These are phyloP conservation scores for Neofusicoccum kwambonambiense DNA, from an alignment of 2,329 filamentous ascomycete genomes.

Conservation along the genomic window DNA sequence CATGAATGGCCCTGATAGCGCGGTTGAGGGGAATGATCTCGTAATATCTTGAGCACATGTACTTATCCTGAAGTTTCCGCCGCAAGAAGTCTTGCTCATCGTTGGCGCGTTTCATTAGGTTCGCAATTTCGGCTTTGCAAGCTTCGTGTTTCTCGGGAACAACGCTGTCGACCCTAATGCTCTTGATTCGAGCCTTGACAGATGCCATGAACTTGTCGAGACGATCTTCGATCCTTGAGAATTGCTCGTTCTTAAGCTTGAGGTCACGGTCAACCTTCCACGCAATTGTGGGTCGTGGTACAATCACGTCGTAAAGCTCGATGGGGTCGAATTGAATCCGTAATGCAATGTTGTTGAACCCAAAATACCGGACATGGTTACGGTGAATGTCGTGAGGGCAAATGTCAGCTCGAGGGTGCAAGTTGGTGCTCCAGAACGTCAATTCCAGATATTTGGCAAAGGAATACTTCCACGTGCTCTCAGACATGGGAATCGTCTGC, in stretches of 20 bases:
- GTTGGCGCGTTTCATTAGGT: slow-evolving; percentile 72
- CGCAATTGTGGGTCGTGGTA: slow-evolving; percentile 83
- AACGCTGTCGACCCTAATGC: slow-evolving; percentile 89
- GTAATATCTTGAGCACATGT: slow-evolving; percentile 93
- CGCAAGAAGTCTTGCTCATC: slow-evolving; percentile 77
- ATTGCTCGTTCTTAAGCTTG: slow-evolving; percentile 89
- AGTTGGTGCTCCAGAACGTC: slow-evolving; percentile 87
- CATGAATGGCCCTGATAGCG: slow-evolving; percentile 84
- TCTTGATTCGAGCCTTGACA: slow-evolving; percentile 77
- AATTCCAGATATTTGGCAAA: slow-evolving; percentile 98
- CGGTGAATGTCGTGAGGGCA: slow-evolving; percentile 91
- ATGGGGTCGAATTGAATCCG: slow-evolving; percentile 91
- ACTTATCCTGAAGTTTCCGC: slow-evolving; percentile 79
- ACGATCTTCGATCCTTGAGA: slow-evolving; percentile 73
- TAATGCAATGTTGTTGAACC: slow-evolving; percentile 79
- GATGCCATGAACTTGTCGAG: slow-evolving; percentile 86
- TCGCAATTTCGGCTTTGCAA: slow-evolving; percentile 79
- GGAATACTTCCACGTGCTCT: slow-evolving; percentile 95
- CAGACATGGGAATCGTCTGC: slow-evolving; percentile 85
- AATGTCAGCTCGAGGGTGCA: slow-evolving; percentile 70
- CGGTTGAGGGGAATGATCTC: slow-evolving; percentile 93
- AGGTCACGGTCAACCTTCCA: slow-evolving; percentile 98
- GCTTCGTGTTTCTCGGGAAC: slow-evolving; percentile 80
- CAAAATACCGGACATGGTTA: slow-evolving; percentile 91
- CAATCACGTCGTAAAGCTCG: slow-evolving; percentile 89